These are phyloP conservation scores for Petasospora fabianii DNA, from an alignment of 1,139 yeast species.

Conservation along the genomic window DNA sequence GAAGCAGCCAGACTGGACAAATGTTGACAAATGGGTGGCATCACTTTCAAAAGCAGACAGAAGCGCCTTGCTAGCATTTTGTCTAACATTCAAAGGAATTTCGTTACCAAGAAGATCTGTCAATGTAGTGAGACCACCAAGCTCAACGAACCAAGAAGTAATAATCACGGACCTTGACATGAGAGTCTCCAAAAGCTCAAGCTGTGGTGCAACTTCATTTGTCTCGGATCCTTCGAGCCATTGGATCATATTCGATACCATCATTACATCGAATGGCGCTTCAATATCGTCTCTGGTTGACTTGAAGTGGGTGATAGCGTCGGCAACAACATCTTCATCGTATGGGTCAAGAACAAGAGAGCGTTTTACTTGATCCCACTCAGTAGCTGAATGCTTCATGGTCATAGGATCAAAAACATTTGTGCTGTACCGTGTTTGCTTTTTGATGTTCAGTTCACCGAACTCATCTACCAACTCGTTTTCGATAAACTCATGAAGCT, in stretches of 20 bases:
- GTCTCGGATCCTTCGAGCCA: slow-evolving; percentile 9
- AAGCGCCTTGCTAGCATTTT: slow-evolving; percentile 44
- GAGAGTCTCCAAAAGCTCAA: slow-evolving; percentile 9
- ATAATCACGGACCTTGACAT: background rate
- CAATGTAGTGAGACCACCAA: slow-evolving; percentile 56
- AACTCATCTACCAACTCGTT: slow-evolving; percentile 15
- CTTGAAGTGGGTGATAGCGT: background rate
- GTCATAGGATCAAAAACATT: slow-evolving; percentile 17
- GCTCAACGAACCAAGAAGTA: slow-evolving; percentile 23
- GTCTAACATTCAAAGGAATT: slow-evolving; percentile 37
- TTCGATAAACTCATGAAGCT: slow-evolving; percentile 11
- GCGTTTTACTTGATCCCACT: slow-evolving; percentile 1
- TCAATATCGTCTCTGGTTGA: background rate
- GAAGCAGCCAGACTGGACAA: slow-evolving; percentile 56
- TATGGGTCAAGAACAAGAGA: slow-evolving; percentile 7
- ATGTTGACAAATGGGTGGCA: slow-evolving; percentile 43
- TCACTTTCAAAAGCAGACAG: slow-evolving; percentile 35
- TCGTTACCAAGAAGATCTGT: slow-evolving; percentile 41
- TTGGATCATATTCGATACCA: slow-evolving; percentile 6
- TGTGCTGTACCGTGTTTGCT: background rate
- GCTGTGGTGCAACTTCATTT: background rate
- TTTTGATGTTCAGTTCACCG: slow-evolving; percentile 12
- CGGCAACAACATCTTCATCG: slow-evolving; percentile 1
- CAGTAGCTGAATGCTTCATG: background rate
- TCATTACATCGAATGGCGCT: slow-evolving; percentile 1